Evolutionary conservation across 495 filamentous ascomycete species (phyloP).

Genomic region (Pyrenopolyporus hunteri): DNA sequence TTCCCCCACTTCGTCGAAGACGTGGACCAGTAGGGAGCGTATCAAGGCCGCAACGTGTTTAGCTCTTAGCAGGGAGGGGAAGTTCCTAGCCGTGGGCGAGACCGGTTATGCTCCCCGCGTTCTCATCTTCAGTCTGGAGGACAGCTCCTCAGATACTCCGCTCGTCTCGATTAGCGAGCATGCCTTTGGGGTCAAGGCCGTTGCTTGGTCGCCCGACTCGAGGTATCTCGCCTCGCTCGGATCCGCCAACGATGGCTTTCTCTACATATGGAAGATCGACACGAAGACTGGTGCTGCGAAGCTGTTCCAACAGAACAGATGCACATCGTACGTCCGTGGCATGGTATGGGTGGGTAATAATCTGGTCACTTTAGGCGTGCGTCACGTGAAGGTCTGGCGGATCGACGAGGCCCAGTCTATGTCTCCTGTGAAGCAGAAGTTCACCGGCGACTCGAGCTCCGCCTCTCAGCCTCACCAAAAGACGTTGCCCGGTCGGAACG

Average conservation of each 20-base stretch:
- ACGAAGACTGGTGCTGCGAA: slow-evolving; percentile 80
- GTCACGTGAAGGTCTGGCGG: slow-evolving; percentile 94
- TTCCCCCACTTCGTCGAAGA: slow-evolving; percentile 65
- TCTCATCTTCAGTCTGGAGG: slow-evolving; percentile 83
- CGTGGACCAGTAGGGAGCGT: slow-evolving; percentile 84
- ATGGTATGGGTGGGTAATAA: slow-evolving; percentile 85
- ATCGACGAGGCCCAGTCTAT: slow-evolving; percentile 65
- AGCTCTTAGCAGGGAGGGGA: slow-evolving; percentile 87
- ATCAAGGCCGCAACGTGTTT: slow-evolving; percentile 97
- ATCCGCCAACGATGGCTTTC: slow-evolving; percentile 87
- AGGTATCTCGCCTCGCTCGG: slow-evolving; percentile 89
- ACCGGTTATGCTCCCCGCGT: slow-evolving; percentile 93
- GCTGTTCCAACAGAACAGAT: slow-evolving; percentile 92
- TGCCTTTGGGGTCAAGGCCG: slow-evolving; percentile 82
- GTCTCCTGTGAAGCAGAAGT: slow-evolving; percentile 56
- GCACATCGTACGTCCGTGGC: slow-evolving; percentile 78
- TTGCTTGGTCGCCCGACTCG: slow-evolving; percentile 89
- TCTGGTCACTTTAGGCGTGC: slow-evolving; percentile 72
- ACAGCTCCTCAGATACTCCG: slow-evolving; percentile 77
- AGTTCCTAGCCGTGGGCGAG: slow-evolving; percentile 91
- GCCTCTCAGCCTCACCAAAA: slow-evolving; percentile 49
- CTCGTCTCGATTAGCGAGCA: slow-evolving; percentile 89
- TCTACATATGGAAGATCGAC: slow-evolving; percentile 90
- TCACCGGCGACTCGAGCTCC: slow-evolving; percentile 48
- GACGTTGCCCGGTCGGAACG: slow-evolving; percentile 67